A percentile compares a stretch with the other conserved stretches of the same genome.
phyloP scores from a whole-genome alignment of 1,284 basidiomycete species.

The Cerioporus squamosus region DNA sequence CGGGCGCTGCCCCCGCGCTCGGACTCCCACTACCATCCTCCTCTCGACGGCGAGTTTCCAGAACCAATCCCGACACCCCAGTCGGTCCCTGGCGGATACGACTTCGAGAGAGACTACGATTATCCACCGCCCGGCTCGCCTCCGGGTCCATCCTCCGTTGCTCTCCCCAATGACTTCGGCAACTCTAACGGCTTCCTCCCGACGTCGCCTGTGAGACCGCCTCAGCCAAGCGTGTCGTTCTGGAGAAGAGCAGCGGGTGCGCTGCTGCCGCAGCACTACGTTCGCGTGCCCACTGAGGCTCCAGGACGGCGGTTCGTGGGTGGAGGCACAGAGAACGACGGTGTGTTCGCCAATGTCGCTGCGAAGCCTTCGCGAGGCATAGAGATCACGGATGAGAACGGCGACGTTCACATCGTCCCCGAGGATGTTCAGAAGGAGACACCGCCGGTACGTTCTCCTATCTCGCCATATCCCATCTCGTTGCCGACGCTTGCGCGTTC shows the following conservation, averaged over 20 bases:
- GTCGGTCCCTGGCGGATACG: conserved; percentile 25
- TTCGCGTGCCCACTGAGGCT: conserved; percentile 52
- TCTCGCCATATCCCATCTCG: not conserved
- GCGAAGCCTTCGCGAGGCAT: conserved; percentile 77
- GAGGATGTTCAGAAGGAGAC: conserved; percentile 83
- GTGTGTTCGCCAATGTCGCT: conserved; percentile 94
- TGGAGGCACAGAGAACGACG: conserved; percentile 87
- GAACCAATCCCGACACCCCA: conserved; percentile 12
- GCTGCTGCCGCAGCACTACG: conserved; percentile 77
- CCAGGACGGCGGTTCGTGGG: conserved; percentile 48
- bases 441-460: conserved; percentile 77
- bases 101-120: conserved; percentile 38
- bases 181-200: conserved; percentile 84
- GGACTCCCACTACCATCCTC: conserved; percentile 21
- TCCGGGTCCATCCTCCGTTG: conserved; percentile 61
- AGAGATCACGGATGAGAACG: conserved; percentile 55
- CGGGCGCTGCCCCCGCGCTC: conserved; percentile 20
- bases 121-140: conserved; percentile 84
- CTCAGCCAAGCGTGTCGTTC: conserved; percentile 52
- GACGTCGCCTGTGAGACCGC: conserved; percentile 46
- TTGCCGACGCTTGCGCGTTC: not conserved
- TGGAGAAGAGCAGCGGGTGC: conserved; percentile 68
- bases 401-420: conserved; percentile 69
- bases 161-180: conserved; percentile 71
- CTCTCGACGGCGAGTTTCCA: conserved; percentile 20